Evolutionary conservation across 768 basidiomycete species (phyloP), one percentile per base, ranked within the genome.

Genomic region (Leccinum disarticulatum): DNA sequence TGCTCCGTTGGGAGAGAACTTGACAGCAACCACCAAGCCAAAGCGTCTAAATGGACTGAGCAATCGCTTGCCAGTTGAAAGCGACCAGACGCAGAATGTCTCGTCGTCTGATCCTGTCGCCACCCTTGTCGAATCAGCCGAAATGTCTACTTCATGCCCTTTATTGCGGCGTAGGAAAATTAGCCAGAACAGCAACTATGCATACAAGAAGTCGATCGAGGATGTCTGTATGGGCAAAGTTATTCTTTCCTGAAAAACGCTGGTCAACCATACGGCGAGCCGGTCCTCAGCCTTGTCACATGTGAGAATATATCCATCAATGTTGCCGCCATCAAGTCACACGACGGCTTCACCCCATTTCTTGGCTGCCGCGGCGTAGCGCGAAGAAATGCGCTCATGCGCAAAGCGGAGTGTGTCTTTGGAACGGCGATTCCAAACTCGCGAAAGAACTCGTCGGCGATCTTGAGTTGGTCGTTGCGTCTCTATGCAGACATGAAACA

Each of bases 371-470:
- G 67, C 63, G 5, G 77, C 30, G 62, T 82, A 86, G 27, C 74
- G 72, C 31, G 77, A 70, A 38, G 82, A 72, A 27, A 86, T 79
- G 4, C 78, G 76, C 59, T 82, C 74, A 61, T 84, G 77, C 0
- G 82, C 77, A 28, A 83, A 75, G 4, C 84, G 81, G 54, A 84
- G 69, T 79, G 73, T 1, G 85, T 87, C 36, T 77, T 78, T 0
- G 81, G 79, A 3, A 81, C 77, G 27, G 75, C 69, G 17, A 74
- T 63, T 0, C 81, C 77, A 33, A 83, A 71, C 59, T 81, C 77
- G 11, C 63, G 65, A 54, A 76, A 77, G 64, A 84, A 81, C 43
- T 86, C 79, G 31, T 85, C 82, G 0, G 84, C 79, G 27, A 80
- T 71, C 51, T 80, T 77, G 30, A 86, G 74, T 63, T 75, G 78